phyloP scores from a whole-genome alignment of 202 grass and related monocot species.

The Eragrostis tef region DNA sequence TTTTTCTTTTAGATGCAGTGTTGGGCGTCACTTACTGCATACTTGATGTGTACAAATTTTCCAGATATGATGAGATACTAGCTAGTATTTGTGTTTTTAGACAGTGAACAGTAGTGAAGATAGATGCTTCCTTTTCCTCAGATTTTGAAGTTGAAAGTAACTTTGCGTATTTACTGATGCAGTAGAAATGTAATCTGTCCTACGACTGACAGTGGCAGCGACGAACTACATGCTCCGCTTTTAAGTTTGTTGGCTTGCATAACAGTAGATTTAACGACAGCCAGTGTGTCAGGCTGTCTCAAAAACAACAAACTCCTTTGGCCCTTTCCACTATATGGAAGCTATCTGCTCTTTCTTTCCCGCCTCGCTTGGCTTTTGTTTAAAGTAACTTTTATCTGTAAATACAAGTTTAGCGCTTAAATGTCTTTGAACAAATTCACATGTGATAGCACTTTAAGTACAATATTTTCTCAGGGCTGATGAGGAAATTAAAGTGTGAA shows the following conservation, averaged over 20 bases:
- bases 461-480: neutral
- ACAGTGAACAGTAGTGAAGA: neutral
- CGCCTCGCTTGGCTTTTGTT: conserved; percentile 43
- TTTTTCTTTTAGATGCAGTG: neutral
- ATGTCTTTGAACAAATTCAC: neutral
- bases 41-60: neutral
- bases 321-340: conserved; percentile 51
- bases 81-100: neutral
- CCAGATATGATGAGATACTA: neutral
- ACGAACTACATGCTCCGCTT: conserved; percentile 30
- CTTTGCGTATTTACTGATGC: conserved; percentile 39
- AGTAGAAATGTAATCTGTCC: conserved; percentile 28
- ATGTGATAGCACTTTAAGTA: neutral
- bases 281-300: conserved; percentile 48
- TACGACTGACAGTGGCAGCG: conserved; percentile 32
- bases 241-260: conserved; percentile 48
- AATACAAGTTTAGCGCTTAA: neutral
- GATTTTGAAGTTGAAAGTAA: conserved; percentile 31
- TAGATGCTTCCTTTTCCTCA: neutral
- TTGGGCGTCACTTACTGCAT: neutral
- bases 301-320: conserved; percentile 51
- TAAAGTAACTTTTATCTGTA: conserved; percentile 19
- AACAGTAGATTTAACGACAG: conserved; percentile 49
- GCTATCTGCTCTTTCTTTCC: conserved; percentile 23
- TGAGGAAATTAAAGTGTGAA: conserved; percentile 3